Conservation (phyloP, 2,329 filamentous ascomycete genomes). For the Sporothrix curviconia region DNA sequence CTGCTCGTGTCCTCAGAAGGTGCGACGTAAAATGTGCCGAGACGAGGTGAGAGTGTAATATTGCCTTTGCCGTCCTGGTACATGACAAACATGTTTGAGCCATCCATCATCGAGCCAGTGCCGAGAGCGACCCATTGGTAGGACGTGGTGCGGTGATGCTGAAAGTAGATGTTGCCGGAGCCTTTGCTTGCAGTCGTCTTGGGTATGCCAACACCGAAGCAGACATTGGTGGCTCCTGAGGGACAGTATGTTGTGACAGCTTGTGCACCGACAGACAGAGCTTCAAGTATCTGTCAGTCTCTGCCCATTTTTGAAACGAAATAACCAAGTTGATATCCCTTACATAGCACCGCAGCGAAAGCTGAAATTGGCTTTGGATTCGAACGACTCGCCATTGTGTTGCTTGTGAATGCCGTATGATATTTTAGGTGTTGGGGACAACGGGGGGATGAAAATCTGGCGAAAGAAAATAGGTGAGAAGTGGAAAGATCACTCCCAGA, state of each 20-base stretch:
- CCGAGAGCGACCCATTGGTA: conserved; percentile 54
- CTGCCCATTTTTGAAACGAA: too few species aligned
- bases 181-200: conserved; percentile 39
- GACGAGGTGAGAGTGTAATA: conserved; percentile 54
- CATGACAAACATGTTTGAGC: conserved; percentile 55
- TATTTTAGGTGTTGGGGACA: too few species aligned
- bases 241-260: conserved; percentile 33
- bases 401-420: too few species aligned
- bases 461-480: background rate
- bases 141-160: conserved; percentile 48
- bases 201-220: conserved; percentile 52
- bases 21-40: conserved; percentile 39
- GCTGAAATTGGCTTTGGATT: background rate
- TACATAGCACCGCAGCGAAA: conserved; percentile 1
- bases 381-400: conserved; percentile 2
- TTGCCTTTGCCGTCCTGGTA: conserved; percentile 54
- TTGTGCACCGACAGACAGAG: conserved; percentile 1
- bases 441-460: too few species aligned
- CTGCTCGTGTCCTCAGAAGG: conserved; percentile 39
- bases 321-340: background rate
- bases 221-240: conserved; percentile 34
- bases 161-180: conserved; percentile 53
- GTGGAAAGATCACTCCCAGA: background rate
- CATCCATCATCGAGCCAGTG: conserved; percentile 48
- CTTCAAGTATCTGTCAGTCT: too few species aligned